Evolutionary conservation across 768 basidiomycete species (phyloP), one percentile per base, ranked within the genome.

Genomic region (Amanita rubescens): DNA sequence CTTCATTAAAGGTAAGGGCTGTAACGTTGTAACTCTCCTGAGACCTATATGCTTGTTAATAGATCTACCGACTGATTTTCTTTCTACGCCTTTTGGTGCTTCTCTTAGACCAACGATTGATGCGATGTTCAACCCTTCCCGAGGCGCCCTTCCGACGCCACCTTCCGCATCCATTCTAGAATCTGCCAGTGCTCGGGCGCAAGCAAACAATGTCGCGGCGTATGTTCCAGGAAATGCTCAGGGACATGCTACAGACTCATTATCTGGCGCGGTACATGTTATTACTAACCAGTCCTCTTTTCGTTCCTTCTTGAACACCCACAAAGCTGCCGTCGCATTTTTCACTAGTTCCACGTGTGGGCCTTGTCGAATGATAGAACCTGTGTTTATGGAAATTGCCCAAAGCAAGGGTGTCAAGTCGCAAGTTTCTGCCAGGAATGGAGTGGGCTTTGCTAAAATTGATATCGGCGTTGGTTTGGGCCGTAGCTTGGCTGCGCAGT

Each of bases 91-190:
- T 0, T 91, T 96, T 58, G 94, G 94, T 14, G 80, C 80, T 6
- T 82, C 87, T 0, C 76, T 97, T 43, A 82, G 88, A 0, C 94
- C 94, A 1, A 93, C 87, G 39, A 96, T 98, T 48, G 94, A 97
- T 63, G 74, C 80, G 44, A 93, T 95, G 92, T 96, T 82, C 68
- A 71, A 79, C 20, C 75, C 85, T 2, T 58, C 70, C 0, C 69
- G 82, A 8, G 73, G 72, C 7, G 70, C 71, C 32, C 63, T 75
- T 3, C 62, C 66, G n/a, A 51, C 55, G 14, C 60, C 71, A 48
- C 54, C 69, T 67, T 57, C 73, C 9, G 67, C 80, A 3, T 74
- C 79, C 33, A 65, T 85, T 55, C 67, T 86, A 17, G 77, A 84
- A 63, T 70, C 79, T 7, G 74, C 83, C n/a, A 74, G 81, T 4